phyloP scores from a whole-genome alignment of 192 early-diverging fungal genomes.

The Backusella tuberculispora region DNA sequence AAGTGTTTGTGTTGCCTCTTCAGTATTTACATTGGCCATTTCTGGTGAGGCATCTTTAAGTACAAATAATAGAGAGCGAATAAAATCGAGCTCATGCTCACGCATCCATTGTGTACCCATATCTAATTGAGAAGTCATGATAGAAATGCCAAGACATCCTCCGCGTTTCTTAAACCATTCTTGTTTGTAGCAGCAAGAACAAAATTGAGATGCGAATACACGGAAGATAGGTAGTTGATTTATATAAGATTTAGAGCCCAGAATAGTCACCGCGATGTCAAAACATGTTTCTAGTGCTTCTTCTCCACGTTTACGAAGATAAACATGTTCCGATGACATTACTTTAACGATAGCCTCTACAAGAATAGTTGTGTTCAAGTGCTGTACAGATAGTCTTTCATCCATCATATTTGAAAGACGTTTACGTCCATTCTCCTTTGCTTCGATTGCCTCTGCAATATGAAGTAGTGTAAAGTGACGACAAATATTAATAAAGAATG shows the following conservation, averaged over 20 bases:
- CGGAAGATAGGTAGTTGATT: slow-evolving; percentile 75
- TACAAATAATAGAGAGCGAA: slow-evolving; percentile 91
- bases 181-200: slow-evolving; percentile 89
- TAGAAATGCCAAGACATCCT: slow-evolving; percentile 87
- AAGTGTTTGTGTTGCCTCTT: slow-evolving; percentile 73
- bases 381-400: slow-evolving; percentile 48
- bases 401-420: slow-evolving; percentile 51
- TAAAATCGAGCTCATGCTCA: slow-evolving; percentile 92
- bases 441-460: slow-evolving; percentile 68
- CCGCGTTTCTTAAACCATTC: slow-evolving; percentile 88
- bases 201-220: slow-evolving; percentile 81
- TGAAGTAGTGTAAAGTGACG: slow-evolving; percentile 78
- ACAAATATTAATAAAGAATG: slow-evolving; percentile 65
- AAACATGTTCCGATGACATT: slow-evolving; percentile 67
- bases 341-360: slow-evolving; percentile 78
- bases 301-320: slow-evolving; percentile 66
- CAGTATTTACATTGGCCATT: slow-evolving; percentile 73
- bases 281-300: slow-evolving; percentile 65
- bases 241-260: slow-evolving; percentile 62
- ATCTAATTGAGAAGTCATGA: slow-evolving; percentile 80
- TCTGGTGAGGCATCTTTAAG: slow-evolving; percentile 90
- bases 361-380: slow-evolving; percentile 68
- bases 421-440: slow-evolving; percentile 45
- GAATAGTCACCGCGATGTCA: slow-evolving; percentile 55
- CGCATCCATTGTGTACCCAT: slow-evolving; percentile 92